Conservation (phyloP, 768 basidiomycete genomes). For the Saitozyma podzolica region DNA sequence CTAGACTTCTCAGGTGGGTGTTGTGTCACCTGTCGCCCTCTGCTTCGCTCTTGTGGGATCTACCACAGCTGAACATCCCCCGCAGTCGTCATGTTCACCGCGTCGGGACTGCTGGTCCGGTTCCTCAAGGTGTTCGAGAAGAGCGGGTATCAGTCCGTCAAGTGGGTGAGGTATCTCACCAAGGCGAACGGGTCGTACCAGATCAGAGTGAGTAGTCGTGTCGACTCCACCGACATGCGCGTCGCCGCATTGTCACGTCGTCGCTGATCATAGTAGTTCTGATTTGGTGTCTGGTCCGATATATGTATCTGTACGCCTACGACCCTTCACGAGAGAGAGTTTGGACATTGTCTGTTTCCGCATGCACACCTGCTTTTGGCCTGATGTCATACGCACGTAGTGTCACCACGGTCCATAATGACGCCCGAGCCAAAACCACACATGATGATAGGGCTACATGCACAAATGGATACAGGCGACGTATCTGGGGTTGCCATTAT, state of each 20-base stretch:
- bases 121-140: conserved; percentile 99
- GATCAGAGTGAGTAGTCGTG: conserved; percentile 69
- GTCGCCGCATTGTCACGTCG: not conserved
- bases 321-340: conserved; percentile 1
- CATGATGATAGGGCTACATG: too few species aligned
- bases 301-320: not conserved
- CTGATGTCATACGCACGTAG: too few species aligned
- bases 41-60: too few species aligned
- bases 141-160: conserved; percentile 87
- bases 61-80: not conserved
- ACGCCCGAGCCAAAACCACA: too few species aligned
- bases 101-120: conserved; percentile 91
- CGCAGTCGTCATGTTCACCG: conserved; percentile 91
- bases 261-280: conserved; percentile 1
- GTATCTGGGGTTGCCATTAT: too few species aligned
- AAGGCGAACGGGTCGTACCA: conserved; percentile 93
- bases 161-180: conserved; percentile 93
- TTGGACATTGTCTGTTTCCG: too few species aligned
- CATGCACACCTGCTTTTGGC: too few species aligned
- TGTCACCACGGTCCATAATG: too few species aligned
- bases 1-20: conserved; percentile 74
- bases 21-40: too few species aligned
- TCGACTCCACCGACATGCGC: not conserved
- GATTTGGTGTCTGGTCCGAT: not conserved
- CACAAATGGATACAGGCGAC: too few species aligned